Conservation (phyloP, 2,329 filamentous ascomycete genomes). For the Alternaria rosae region DNA sequence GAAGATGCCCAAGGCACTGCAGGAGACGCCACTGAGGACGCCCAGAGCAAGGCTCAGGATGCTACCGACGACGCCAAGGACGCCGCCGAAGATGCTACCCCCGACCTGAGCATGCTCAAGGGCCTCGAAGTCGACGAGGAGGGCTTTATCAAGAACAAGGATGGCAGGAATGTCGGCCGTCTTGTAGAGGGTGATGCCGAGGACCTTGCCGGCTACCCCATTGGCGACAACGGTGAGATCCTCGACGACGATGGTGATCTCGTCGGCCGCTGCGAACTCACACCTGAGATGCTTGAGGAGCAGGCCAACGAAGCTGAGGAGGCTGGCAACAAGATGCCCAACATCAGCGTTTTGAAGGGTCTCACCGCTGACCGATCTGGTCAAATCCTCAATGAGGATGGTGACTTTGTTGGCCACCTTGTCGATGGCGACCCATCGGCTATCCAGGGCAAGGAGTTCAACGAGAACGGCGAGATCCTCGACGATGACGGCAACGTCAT, state of each 20-base stretch:
- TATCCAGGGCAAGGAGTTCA: slow-evolving; percentile 58
- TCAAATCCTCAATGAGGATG: slow-evolving; percentile 59
- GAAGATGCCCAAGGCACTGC: slow-evolving; percentile 39
- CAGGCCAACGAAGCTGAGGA: slow-evolving; percentile 51
- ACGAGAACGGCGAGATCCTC: slow-evolving; percentile 63
- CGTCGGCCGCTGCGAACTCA: slow-evolving; percentile 61
- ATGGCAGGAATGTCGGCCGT: slow-evolving; percentile 58
- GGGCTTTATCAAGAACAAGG: slow-evolving; percentile 60
- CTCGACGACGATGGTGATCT: slow-evolving; percentile 63
- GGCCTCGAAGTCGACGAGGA: slow-evolving; percentile 63
- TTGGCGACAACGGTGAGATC: slow-evolving; percentile 63
- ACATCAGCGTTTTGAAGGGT: slow-evolving; percentile 57
- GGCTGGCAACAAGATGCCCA: slow-evolving; percentile 51
- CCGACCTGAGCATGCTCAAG: slow-evolving; percentile 58
- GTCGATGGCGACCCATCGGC: slow-evolving; percentile 58
- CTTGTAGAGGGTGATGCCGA: slow-evolving; percentile 62
- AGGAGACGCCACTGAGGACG: slow-evolving; percentile 42
- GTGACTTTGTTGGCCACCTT: slow-evolving; percentile 58
- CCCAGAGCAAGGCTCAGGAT: slow-evolving; percentile 35
- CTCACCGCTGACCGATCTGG: slow-evolving; percentile 57
- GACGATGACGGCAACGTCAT: slow-evolving; percentile 63
- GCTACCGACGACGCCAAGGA: slow-evolving; percentile 37
- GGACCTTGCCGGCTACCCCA: slow-evolving; percentile 60
- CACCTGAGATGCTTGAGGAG: slow-evolving; percentile 55
- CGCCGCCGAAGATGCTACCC: slow-evolving; percentile 46